Base-by-base conservation (phyloP, 2,329 filamentous ascomycete genomes). In the Fusarium secorum region DNA sequence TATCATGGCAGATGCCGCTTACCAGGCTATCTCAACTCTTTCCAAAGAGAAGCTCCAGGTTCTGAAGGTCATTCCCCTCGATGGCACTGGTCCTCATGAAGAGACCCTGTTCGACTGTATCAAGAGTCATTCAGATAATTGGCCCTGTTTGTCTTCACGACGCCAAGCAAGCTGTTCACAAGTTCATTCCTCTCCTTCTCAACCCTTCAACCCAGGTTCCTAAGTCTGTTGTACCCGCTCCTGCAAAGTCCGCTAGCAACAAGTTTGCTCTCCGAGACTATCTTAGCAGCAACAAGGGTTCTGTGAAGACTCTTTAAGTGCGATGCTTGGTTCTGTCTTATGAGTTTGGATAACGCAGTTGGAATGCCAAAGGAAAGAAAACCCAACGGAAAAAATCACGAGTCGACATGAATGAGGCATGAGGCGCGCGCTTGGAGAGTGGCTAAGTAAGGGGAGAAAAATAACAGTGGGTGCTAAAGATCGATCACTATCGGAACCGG, bases 81-180 rank as follows among this genome's bases (percentile, higher is more conserved):
- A 62, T 14, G 11, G n/a, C n/a, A n/a, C 10, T 11, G 41, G 17
- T 2, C 11, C 42, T 17, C 28, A 56, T 3, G 30, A 20, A 1
- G 70, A 73, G 18, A 35, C 7, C 17, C 20, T 75, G 9, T 66
- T 73, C 15, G 70, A 74, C 44, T 73, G 63, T 17, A 39, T 69
- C 32, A 73, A 73, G 56, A 9, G 22, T 58, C 1, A 52, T 71
- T 15, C 70, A 73, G 42, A 51, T 32, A 15, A 26, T 32, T 8
- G 59, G 64, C 0, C 64, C 67, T 6, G 13, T 49, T 13, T 59
- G 56, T 5, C 49, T 73, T 24, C 39, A 64, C 3, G 41, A 60
- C 3, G 51, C 67, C 14, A 71, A 68, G 30, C 46, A 63, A 7
- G 44, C 44, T 22, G 59, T 68, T 8, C 58, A 60, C 55, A 73